Percentiles rank a stretch among this genome's conserved stretches.
These are phyloP conservation scores for Rhodotorula sp. DNA, from an alignment of 1,284 basidiomycete species.

Conservation along the genomic window DNA sequence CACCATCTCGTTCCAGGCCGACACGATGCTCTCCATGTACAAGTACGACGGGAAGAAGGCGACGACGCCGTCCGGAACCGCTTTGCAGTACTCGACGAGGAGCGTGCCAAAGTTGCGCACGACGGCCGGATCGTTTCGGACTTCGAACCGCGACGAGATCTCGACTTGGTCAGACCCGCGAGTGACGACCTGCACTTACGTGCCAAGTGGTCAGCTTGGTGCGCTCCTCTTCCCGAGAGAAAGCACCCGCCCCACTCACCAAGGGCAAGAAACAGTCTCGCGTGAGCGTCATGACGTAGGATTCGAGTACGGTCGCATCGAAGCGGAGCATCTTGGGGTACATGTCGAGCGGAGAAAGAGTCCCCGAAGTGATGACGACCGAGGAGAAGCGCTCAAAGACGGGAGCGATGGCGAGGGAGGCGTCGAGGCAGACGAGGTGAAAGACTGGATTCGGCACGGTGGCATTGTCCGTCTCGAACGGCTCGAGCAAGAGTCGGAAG, in stretches of 20 bases:
- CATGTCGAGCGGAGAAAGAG: slow-evolving; percentile 98
- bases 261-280: slow-evolving; percentile 97
- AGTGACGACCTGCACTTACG: slow-evolving; percentile 78
- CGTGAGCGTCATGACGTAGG: slow-evolving; percentile 96
- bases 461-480: slow-evolving; percentile 97
- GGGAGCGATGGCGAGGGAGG: slow-evolving; percentile 94
- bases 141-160: slow-evolving; percentile 98
- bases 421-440: slow-evolving; percentile 96
- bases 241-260: slow-evolving; percentile 58
- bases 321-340: slow-evolving; percentile 99
- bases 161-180: slow-evolving; percentile 97
- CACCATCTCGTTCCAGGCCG: slow-evolving; percentile 99
- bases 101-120: slow-evolving; percentile 99
- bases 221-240: no score
- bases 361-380: slow-evolving; percentile 98
- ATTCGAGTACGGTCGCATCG: slow-evolving; percentile 93
- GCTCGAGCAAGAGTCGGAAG: slow-evolving; percentile 94
- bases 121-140: slow-evolving; percentile 97
- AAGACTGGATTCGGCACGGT: slow-evolving; percentile 99
- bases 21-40: slow-evolving; percentile 99
- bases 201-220: background rate
- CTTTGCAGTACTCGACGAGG: slow-evolving; percentile 94
- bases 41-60: slow-evolving; percentile 99
- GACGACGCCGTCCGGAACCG: slow-evolving; percentile 98
- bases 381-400: slow-evolving; percentile 98